Conservation (phyloP, 352 stramenopile genomes). For the Globisporangium paddicum region DNA sequence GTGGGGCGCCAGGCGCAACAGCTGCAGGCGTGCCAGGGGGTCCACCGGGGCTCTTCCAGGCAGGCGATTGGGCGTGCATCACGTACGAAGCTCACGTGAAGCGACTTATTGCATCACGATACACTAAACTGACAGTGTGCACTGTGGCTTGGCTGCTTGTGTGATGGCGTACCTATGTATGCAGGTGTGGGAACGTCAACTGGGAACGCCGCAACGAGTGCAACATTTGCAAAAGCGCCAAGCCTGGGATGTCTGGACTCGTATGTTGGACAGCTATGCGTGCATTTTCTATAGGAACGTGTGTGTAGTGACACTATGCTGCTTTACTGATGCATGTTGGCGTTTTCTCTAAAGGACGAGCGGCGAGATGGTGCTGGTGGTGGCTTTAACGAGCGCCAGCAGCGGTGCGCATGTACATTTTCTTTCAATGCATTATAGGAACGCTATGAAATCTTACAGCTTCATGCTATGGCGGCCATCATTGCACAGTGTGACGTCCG, state of each 20-base stretch:
- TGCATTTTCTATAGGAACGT: neutral
- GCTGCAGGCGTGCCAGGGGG: constrained; percentile 30
- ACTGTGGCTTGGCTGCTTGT: neutral
- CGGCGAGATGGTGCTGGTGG: constrained; percentile 71
- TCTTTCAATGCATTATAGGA: neutral
- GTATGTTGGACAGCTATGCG: constrained; percentile 18
- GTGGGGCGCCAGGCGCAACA: constrained; percentile 20
- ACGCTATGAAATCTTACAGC: neutral
- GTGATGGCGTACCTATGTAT: neutral
- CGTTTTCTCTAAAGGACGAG: constrained; percentile 43
- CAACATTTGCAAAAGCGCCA: constrained; percentile 85
- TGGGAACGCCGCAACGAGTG: constrained; percentile 82
- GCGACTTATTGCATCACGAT: neutral
- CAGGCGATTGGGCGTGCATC: constrained; percentile 77
- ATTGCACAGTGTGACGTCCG: constrained; percentile 49
- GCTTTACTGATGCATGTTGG: neutral
- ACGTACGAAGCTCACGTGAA: constrained; percentile 32
- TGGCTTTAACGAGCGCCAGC: constrained; percentile 82
- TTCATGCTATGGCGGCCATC: neutral
- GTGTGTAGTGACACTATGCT: constrained; percentile 6
- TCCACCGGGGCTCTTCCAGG: constrained; percentile 72
- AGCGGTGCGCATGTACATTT: constrained; percentile 38
- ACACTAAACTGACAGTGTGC: neutral
- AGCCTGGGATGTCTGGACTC: constrained; percentile 58
- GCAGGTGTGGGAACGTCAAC: constrained; percentile 82